phyloP scores from a whole-genome alignment of 148 eudicot genomes.

The Diospyros lotus region DNA sequence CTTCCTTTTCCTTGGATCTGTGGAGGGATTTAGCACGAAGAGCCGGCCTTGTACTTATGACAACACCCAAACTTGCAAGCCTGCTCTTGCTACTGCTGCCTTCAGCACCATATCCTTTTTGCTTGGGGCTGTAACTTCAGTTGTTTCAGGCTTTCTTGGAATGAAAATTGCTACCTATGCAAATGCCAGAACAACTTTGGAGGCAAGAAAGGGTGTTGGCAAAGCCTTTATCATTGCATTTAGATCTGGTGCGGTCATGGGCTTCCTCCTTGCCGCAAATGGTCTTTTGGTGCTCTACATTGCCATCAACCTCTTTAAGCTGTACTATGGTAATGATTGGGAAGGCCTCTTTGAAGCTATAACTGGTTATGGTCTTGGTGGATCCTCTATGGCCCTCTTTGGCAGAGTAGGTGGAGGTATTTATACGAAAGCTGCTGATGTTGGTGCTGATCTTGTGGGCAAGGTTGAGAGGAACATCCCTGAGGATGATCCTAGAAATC shows the following conservation, averaged over 20 bases:
- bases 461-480: constrained; percentile 92
- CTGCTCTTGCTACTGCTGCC: constrained; percentile 81
- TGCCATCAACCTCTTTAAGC: constrained; percentile 72
- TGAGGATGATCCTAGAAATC: constrained; percentile 93
- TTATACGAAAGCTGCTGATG: constrained; percentile 95
- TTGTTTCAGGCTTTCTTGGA: constrained; percentile 89
- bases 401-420: constrained; percentile 97
- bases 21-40: constrained; percentile 85
- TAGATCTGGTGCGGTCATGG: constrained; percentile 97
- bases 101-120: constrained; percentile 81
- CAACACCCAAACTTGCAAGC: constrained; percentile 65
- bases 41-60: constrained; percentile 68
- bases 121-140: constrained; percentile 81
- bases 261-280: constrained; percentile 92
- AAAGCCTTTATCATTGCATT: constrained; percentile 83
- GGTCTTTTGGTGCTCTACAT: constrained; percentile 78
- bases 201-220: constrained; percentile 94
- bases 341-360: constrained; percentile 90
- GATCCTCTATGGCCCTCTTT: constrained; percentile 94
- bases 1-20: constrained; percentile 94
- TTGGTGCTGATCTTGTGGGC: constrained; percentile 96
- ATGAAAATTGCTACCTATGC: constrained; percentile 98
- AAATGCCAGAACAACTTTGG: constrained; percentile 91
- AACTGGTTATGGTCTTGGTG: constrained; percentile 95
- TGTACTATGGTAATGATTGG: constrained; percentile 95